Evolutionary conservation across 768 basidiomycete genomes (phyloP).

Genomic region (Termitomyces titanicus): DNA sequence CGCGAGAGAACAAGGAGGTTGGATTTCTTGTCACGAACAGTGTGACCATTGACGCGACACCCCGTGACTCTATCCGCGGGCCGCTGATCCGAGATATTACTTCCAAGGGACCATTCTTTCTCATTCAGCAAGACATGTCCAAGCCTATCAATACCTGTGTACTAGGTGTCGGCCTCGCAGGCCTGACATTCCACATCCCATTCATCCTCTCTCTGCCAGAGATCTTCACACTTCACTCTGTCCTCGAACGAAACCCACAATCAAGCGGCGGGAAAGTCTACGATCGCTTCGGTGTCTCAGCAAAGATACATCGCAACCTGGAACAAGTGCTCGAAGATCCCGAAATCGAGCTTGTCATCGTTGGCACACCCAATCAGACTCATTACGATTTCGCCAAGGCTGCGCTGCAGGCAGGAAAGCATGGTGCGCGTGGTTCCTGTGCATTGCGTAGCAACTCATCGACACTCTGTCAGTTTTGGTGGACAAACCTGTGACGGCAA

Average conservation of each 20-base stretch:
- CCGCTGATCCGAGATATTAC: not conserved
- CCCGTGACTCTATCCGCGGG: constrained; percentile 3
- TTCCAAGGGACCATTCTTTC: not conserved
- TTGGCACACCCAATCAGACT: constrained; percentile 72
- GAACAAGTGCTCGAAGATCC: constrained; percentile 59
- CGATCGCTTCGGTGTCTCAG: constrained; percentile 56
- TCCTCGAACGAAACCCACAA: constrained; percentile 68
- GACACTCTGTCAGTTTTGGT: constrained; percentile 52
- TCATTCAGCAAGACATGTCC: constrained; percentile 21
- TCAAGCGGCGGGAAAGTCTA: constrained; percentile 60
- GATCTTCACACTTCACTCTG: constrained; percentile 67
- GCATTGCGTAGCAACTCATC: not conserved
- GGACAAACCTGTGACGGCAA: constrained; percentile 75
- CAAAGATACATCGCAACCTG: constrained; percentile 56
- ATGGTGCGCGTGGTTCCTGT: constrained; percentile 39
- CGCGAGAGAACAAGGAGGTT: constrained; percentile 11
- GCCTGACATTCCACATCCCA: constrained; percentile 77
- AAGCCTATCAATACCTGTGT: constrained; percentile 67
- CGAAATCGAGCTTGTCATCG: constrained; percentile 63
- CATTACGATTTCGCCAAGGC: constrained; percentile 68
- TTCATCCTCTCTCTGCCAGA: constrained; percentile 72
- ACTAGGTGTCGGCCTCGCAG: constrained; percentile 73
- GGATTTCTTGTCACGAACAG: not conserved
- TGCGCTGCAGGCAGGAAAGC: constrained; percentile 65
- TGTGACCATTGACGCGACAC: constrained; percentile 2